These are phyloP conservation scores for Oryza australiensis DNA, from an alignment of 176 grass and related monocot species.

Conservation along the genomic window DNA sequence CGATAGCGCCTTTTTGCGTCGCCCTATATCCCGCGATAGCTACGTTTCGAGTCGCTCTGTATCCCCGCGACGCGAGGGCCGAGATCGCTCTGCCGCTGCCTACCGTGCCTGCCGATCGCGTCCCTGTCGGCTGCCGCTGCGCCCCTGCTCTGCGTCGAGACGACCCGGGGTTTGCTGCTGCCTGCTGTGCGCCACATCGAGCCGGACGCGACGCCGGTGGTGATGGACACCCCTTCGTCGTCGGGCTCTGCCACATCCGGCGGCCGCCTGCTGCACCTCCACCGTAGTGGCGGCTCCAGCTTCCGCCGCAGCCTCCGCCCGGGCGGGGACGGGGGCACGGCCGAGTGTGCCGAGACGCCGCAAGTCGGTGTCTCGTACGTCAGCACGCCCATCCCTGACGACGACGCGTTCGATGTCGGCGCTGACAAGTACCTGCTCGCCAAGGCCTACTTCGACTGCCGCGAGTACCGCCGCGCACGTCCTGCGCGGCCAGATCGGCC, in stretches of 20 bases:
- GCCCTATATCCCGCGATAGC: too few species aligned
- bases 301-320: conserved; percentile 66
- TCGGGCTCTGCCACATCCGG: conserved; percentile 38
- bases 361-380: conserved; percentile 83
- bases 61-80: too few species aligned
- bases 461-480: conserved; percentile 86
- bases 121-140: too few species aligned
- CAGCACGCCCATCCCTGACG: conserved; percentile 81
- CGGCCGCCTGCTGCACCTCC: conserved; percentile 55
- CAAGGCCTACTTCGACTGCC: conserved; percentile 96
- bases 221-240: conserved; percentile 51
- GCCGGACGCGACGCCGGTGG: conserved; percentile 41
- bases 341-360: conserved; percentile 66
- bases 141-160: too few species aligned
- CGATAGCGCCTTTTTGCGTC: too few species aligned
- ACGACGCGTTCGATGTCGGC: conserved; percentile 60
- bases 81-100: too few species aligned
- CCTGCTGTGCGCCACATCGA: too few species aligned
- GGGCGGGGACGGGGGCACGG: conserved; percentile 15
- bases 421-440: conserved; percentile 89
- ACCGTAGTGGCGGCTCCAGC: conserved; percentile 64
- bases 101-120: too few species aligned
- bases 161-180: too few species aligned
- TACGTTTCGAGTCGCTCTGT: too few species aligned
- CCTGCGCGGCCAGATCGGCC: conserved; percentile 57